Percentiles rank a stretch among this genome's conserved stretches.
Conservation (phyloP, 495 filamentous ascomycete genomes). For the Stereocaulon alpinum region DNA sequence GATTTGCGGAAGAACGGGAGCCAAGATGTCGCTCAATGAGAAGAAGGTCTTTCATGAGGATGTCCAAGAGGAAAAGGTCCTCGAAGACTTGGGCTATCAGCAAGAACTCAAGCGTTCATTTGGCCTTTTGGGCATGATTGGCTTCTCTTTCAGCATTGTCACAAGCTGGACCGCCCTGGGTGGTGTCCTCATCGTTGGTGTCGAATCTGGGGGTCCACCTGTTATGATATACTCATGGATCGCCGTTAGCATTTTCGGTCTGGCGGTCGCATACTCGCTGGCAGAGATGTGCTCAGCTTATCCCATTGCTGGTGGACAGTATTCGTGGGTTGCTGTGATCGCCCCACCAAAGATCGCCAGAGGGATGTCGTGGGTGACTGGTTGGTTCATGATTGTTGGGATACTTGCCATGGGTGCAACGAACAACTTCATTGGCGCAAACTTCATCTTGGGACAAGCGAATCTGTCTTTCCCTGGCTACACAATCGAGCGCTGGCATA, state of each 20-base stretch:
- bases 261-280: slow-evolving; percentile 48
- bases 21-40: slow-evolving; percentile 12
- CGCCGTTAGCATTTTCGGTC: slow-evolving; percentile 37
- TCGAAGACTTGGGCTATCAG: slow-evolving; percentile 41
- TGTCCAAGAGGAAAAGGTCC: slow-evolving; percentile 32
- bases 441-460: slow-evolving; percentile 46
- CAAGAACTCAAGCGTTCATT: slow-evolving; percentile 50
- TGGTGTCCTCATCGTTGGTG: slow-evolving; percentile 46
- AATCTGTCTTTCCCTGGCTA: slow-evolving; percentile 44
- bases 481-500: slow-evolving; percentile 47
- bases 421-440: slow-evolving; percentile 47
- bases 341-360: slow-evolving; percentile 41
- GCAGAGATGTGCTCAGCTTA: slow-evolving; percentile 36
- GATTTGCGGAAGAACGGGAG: background rate
- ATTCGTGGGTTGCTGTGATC: slow-evolving; percentile 48
- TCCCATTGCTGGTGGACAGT: slow-evolving; percentile 29
- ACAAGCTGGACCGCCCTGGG: slow-evolving; percentile 48
- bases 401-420: slow-evolving; percentile 48
- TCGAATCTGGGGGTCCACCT: slow-evolving; percentile 44
- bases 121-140: slow-evolving; percentile 49
- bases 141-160: slow-evolving; percentile 51
- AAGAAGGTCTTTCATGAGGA: slow-evolving; percentile 25
- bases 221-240: slow-evolving; percentile 51
- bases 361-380: slow-evolving; percentile 38
- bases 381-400: slow-evolving; percentile 45